These are phyloP conservation scores for Pseudopithomyces chartarum DNA, from an alignment of 2,329 filamentous ascomycete genomes.

Conservation along the genomic window DNA sequence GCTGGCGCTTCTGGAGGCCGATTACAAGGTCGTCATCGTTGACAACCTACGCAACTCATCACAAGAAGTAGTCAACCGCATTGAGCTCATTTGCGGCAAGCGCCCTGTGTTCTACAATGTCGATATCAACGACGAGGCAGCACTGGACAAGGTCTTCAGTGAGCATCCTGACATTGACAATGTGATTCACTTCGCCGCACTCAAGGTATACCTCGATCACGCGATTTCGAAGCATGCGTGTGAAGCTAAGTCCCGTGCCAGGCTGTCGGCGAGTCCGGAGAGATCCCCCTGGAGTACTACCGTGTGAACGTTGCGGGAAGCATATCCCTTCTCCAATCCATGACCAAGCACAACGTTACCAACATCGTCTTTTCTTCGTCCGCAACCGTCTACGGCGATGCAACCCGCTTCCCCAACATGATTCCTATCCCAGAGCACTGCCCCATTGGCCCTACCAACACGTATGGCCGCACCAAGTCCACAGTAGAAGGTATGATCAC, in stretches of 20 bases:
- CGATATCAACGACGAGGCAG: conserved; percentile 86
- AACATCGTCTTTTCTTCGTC: conserved; percentile 99
- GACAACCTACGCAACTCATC: conserved; percentile 99
- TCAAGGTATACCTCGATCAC: conserved; percentile 71
- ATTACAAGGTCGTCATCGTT: conserved; percentile 94
- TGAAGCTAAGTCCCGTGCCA: conserved; percentile 45
- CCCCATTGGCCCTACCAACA: conserved; percentile 95
- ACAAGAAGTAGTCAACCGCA: conserved; percentile 87
- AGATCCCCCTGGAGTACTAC: conserved; percentile 97
- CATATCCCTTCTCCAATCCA: conserved; percentile 81
- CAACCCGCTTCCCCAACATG: conserved; percentile 95
- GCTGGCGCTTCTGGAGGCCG: conserved; percentile 87
- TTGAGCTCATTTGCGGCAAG: conserved; percentile 91
- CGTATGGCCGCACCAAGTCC: conserved; percentile 95
- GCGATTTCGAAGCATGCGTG: neutral
- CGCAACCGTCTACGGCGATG: conserved; percentile 97
- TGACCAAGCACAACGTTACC: conserved; percentile 86
- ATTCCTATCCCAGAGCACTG: conserved; percentile 98
- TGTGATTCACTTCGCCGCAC: conserved; percentile 96
- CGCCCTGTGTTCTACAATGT: conserved; percentile 81
- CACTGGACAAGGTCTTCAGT: conserved; percentile 83
- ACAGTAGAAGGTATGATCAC: conserved; percentile 90
- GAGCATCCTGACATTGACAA: conserved; percentile 94
- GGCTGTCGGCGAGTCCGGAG: conserved; percentile 94
- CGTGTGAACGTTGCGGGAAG: conserved; percentile 94